Conservation (phyloP, 2,329 filamentous ascomycete genomes). For the Neofusicoccum ribis region DNA sequence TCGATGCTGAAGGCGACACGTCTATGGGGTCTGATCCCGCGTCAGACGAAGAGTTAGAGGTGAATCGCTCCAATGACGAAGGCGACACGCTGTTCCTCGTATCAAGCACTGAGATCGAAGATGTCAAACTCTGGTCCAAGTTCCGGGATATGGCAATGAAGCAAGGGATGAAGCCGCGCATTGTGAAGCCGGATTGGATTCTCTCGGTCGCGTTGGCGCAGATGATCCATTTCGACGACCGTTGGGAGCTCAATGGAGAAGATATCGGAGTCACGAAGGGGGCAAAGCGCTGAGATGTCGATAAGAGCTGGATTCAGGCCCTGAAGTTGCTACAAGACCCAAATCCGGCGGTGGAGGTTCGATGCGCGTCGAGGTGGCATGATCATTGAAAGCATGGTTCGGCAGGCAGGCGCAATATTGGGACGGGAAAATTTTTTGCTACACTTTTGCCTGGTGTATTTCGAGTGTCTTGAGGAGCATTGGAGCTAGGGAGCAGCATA, state of each 20-base stretch:
- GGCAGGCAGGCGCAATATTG: not conserved
- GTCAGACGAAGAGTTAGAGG: slow-evolving; percentile 51
- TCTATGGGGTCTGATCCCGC: slow-evolving; percentile 26
- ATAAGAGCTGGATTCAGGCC: not conserved
- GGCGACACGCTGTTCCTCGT: slow-evolving; percentile 70
- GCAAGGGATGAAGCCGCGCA: slow-evolving; percentile 75
- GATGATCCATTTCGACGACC: slow-evolving; percentile 50
- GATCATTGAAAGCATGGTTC: no score
- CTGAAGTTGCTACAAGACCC: not conserved
- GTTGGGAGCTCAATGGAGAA: slow-evolving; percentile 7
- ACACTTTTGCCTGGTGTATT: not conserved
- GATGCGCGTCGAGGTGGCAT: no score
- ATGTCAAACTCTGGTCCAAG: slow-evolving; percentile 73
- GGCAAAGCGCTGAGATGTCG: not conserved
- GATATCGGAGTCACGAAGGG: not conserved
- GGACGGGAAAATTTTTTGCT: not conserved
- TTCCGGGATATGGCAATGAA: slow-evolving; percentile 78
- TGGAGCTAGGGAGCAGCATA: not conserved
- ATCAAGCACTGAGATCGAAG: slow-evolving; percentile 64
- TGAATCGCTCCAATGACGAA: slow-evolving; percentile 55
- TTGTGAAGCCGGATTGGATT: slow-evolving; percentile 87
- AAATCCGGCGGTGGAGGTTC: no score
- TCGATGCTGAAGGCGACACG: slow-evolving; percentile 33
- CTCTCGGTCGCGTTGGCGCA: slow-evolving; percentile 88
- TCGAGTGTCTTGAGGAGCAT: not conserved